These are phyloP conservation scores for Musa acuminata DNA, from an alignment of 176 grass and related monocot species.

Conservation along the genomic window DNA sequence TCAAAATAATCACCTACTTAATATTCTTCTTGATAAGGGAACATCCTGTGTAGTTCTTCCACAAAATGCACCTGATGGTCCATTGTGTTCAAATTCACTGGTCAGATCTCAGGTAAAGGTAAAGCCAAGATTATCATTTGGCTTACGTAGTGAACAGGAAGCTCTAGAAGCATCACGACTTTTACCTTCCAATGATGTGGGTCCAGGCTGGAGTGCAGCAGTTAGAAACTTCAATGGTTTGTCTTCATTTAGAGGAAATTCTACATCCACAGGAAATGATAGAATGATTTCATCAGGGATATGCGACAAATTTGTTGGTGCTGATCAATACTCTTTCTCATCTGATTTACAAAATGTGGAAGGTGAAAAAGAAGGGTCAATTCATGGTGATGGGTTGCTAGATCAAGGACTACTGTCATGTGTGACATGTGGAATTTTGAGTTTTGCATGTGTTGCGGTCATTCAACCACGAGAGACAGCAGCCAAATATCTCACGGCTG, in stretches of 20 bases:
- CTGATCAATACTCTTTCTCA: conserved; percentile 35
- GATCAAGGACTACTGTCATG: conserved; percentile 90
- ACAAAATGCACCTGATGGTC: conserved; percentile 35
- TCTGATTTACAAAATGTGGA: conserved; percentile 37
- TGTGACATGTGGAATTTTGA: conserved; percentile 93
- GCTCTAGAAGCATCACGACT: conserved; percentile 26
- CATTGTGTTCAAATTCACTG: conserved; percentile 28
- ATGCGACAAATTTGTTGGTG: conserved; percentile 31
- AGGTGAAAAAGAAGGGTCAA: conserved; percentile 28
- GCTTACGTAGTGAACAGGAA: conserved; percentile 34
- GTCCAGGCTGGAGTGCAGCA: conserved; percentile 23
- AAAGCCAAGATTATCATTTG: conserved; percentile 46
- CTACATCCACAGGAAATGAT: conserved; percentile 25
- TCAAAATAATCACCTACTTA: conserved; percentile 83
- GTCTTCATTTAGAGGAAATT: conserved; percentile 26
- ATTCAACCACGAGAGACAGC: conserved; percentile 77
- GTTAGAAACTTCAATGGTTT: conserved; percentile 28
- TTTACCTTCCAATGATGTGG: conserved; percentile 28
- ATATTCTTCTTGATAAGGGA: conserved; percentile 62
- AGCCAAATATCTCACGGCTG: conserved; percentile 58
- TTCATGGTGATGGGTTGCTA: conserved; percentile 44
- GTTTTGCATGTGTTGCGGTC: conserved; percentile 82
- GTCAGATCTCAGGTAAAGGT: conserved; percentile 33
- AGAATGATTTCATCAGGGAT: conserved; percentile 53
- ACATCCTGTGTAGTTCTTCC: conserved; percentile 72